Conservation (phyloP, 352 stramenopile species). For the Poterioochromonas sp. region DNA sequence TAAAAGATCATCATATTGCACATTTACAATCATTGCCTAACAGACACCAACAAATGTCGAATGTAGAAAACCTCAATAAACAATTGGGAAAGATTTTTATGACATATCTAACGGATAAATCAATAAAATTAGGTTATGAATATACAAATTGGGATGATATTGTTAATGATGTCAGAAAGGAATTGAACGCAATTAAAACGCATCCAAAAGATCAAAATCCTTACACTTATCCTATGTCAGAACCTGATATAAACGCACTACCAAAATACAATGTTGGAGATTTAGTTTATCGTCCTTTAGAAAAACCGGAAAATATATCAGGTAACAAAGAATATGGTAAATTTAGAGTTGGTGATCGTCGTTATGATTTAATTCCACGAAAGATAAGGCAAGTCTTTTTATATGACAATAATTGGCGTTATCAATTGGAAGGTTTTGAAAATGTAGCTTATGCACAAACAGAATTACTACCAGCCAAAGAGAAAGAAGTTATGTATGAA, state of each 20-base stretch:
- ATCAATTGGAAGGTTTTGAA: not conserved
- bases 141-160: slow-evolving; percentile 5
- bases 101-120: not conserved
- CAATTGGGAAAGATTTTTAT: slow-evolving; percentile 5
- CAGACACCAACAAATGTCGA: not conserved
- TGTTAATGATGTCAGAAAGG: not conserved
- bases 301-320: not conserved
- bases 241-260: not conserved
- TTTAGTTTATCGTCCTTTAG: not conserved
- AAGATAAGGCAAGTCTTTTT: not conserved
- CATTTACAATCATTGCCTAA: not conserved
- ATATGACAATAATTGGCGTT: not conserved
- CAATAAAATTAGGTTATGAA: not conserved
- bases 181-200: slow-evolving; percentile 11
- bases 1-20: not conserved
- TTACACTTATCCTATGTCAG: not conserved
- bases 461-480: not conserved
- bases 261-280: slow-evolving; percentile 23
- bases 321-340: not conserved
- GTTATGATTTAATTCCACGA: not conserved
- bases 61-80: slow-evolving; percentile 25
- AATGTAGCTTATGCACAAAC: slow-evolving; percentile 12
- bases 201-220: not conserved
- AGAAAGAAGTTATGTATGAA: not conserved
- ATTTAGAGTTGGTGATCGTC: slow-evolving; percentile 3